Base-by-base conservation (phyloP, 2,329 filamentous ascomycete genomes). In the Phaeosphaeria sp. region DNA sequence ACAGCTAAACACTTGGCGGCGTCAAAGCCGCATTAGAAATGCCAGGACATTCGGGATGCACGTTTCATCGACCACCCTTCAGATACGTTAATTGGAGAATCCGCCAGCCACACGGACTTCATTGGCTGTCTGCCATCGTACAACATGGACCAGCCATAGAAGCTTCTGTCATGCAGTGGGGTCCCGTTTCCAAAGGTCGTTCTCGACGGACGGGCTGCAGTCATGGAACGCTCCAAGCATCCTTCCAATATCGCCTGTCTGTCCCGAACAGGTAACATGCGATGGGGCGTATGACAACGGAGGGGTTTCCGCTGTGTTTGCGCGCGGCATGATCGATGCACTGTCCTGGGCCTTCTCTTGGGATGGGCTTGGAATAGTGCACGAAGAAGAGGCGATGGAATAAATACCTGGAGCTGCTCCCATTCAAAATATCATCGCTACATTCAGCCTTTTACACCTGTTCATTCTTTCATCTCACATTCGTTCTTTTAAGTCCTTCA, bases 401-500 rank as follows among this genome's bases (percentile, higher is more conserved):
- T 70, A 71, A 68, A 70, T 69, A 71, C 58, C 50, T 49, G 30
- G 47, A 49, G 47, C 50, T 52, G 54, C 50, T 55, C 57, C 48
- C 50, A 21, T 39, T 7, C 21, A 55, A 39, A 57, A 27, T 30
- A 59, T 57, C 62, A 72, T 68, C 67, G 67, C 68, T 66, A 64
- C 64, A 67, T 66, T 68, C 62, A 61, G 61, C 51, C 62, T 63
- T 49, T 54, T 60, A 64, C 53, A 62, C 66, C 67, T 67, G 59
- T 71, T 62, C 69, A 55, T 64, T 71, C 69, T 62, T 68, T 72
- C 61, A 39, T 48, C 54, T 55, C 57, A 67, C 59, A 44, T 66
- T 67, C 66, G 55, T 73, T 71, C 64, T 55, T 66, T 69, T 61
- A 61, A 66, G 67, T 71, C 71, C 67, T 71, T 70, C 68, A 71